Base-by-base conservation (phyloP, 352 stramenopile species). In the Globisporangium spinosum region DNA sequence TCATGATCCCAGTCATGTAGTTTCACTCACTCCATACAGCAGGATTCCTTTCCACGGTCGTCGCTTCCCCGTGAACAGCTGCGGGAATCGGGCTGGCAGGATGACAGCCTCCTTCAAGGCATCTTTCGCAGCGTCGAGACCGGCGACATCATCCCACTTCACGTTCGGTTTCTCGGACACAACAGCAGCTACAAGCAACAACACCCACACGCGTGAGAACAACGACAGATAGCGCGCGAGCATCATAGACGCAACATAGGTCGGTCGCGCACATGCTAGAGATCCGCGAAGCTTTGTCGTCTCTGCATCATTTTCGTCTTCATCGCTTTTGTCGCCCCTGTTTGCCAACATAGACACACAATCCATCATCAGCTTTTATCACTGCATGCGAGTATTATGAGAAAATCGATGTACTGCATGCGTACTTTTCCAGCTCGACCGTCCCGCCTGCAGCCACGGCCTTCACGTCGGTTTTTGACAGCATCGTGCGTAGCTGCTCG, bases 91-190 rank as follows among this genome's bases (percentile, higher is more conserved):
- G 5, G 88, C 86, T 25, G 97, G 97, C 38, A 99, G 77, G 65
- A 99, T 99, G 9, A 99, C 96, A n/a, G 96, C 97, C 74, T 99
- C 97, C 74, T 99, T 99, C n/a, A 99, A 74, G 20, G 95, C 91
- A 35, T 98, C 95, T 72, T 99, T 99, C 0, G 98, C 98, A 43
- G 83, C 81, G 56, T 98, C 96, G 27, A 99, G 77, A 51, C 98
- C 98, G 32, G 98, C 97, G 20, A 99, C 97, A 72, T 99, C 98
- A 29, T 98, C 91, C 93, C 93, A 98, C 67, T 98, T 97, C 17
- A 99, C 90, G 75, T 98, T 98, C 0, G 97, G 97, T 64, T 97
- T 97, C 68, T 97, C 89, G 5, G 83, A 81, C 17, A 97, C 77
- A 34, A 97, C 83, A 47, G 87, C 89, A 40, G 88, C 89, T 97